phyloP scores from a whole-genome alignment of 371 early-diverging fungal species.

The Apophysomyces elegans region DNA sequence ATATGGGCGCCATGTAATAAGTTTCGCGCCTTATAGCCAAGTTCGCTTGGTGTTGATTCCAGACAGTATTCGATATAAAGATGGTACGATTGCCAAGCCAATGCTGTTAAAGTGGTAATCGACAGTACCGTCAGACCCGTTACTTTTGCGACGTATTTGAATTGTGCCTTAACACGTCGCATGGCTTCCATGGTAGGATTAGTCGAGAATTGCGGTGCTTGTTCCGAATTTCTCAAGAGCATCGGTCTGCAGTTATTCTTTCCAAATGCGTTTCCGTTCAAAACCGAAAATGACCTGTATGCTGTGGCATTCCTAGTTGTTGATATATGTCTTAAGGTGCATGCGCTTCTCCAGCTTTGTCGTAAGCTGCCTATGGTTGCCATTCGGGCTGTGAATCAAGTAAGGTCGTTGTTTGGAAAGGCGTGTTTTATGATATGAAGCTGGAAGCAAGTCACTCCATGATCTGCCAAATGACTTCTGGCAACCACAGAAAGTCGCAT shows the following conservation, averaged over 20 bases:
- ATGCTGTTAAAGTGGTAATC: constrained; percentile 27
- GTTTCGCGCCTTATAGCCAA: constrained; percentile 46
- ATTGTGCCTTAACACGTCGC: constrained; percentile 27
- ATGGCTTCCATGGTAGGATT: constrained; percentile 42
- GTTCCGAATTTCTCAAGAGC: neutral
- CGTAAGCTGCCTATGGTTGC: neutral
- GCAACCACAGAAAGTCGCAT: too few relatives aligned
- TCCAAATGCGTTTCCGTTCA: neutral
- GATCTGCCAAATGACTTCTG: too few relatives aligned
- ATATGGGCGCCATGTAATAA: constrained; percentile 56
- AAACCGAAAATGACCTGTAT: neutral
- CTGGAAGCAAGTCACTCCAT: too few relatives aligned
- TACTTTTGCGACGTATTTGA: constrained; percentile 38
- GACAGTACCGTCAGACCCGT: constrained; percentile 38
- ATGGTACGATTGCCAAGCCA: constrained; percentile 52
- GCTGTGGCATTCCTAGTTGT: neutral
- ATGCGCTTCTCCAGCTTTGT: neutral
- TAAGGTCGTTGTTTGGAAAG: too few relatives aligned
- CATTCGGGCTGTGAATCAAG: too few relatives aligned
- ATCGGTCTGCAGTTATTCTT: neutral
- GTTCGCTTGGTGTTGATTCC: constrained; percentile 44
- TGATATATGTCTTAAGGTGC: neutral
- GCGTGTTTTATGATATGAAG: too few relatives aligned
- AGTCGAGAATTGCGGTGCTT: constrained; percentile 27
- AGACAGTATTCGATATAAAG: constrained; percentile 51